Conservation (phyloP, 805 yeast genomes). For the Scheffersomyces lignosus region DNA sequence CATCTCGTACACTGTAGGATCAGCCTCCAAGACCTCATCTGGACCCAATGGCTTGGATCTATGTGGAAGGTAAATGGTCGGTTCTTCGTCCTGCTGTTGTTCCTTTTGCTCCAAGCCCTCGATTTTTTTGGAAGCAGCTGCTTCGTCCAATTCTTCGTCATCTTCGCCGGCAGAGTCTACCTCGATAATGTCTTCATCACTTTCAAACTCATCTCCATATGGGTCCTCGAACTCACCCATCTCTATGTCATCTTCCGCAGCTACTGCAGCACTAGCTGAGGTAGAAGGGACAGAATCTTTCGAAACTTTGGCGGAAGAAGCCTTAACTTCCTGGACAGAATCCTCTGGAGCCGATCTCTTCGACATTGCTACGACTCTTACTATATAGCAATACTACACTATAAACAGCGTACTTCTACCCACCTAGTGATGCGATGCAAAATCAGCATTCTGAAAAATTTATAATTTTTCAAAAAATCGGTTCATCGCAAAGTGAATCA, state of each 20-base stretch:
- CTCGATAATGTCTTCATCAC: constrained; percentile 87
- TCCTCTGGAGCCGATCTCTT: constrained; percentile 49
- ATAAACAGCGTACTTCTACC: too few species aligned
- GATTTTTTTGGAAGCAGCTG: constrained; percentile 36
- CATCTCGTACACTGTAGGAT: constrained; percentile 95
- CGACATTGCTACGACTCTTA: too few species aligned
- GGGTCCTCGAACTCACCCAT: constrained; percentile 89
- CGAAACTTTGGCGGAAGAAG: constrained; percentile 35
- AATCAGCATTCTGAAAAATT: too few species aligned
- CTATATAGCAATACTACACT: too few species aligned
- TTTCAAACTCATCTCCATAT: constrained; percentile 88
- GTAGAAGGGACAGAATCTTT: constrained; percentile 42
- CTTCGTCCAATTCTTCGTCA: constrained; percentile 45
- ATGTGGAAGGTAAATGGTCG: constrained; percentile 79
- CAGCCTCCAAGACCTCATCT: constrained; percentile 94
- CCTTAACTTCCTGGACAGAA: constrained; percentile 16
- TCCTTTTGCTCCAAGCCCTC: constrained; percentile 34
- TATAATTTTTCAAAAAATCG: too few species aligned
- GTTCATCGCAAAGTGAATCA: too few species aligned
- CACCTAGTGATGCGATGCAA: too few species aligned
- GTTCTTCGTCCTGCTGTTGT: constrained; percentile 31
- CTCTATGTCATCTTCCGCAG: constrained; percentile 46
- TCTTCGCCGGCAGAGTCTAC: constrained; percentile 52
- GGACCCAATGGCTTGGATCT: constrained; percentile 88
- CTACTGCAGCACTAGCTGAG: too few species aligned